phyloP scores from a whole-genome alignment of 164 flowering plant species.

The Stephania yunnanensis region DNA sequence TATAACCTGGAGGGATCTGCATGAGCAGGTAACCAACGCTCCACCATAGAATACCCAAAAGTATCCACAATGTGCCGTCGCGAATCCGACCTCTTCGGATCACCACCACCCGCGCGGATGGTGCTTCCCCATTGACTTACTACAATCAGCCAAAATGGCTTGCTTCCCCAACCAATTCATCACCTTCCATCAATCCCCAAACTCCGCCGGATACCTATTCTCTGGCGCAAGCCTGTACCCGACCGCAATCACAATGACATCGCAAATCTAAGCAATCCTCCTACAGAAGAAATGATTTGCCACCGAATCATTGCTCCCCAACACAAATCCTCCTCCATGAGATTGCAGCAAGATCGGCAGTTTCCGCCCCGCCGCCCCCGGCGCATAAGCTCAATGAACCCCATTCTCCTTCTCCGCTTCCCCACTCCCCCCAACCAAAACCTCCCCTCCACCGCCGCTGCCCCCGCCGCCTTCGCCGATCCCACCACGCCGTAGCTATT shows the following conservation, averaged over 20 bases:
- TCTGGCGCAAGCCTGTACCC: constrained; percentile 88
- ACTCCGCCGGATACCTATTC: constrained; percentile 66
- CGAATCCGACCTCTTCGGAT: constrained; percentile 48
- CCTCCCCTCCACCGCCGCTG: constrained; percentile 12
- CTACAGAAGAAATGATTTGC: constrained; percentile 75
- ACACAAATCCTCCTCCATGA: constrained; percentile 79
- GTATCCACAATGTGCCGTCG: constrained; percentile 60
- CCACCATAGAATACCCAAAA: constrained; percentile 91
- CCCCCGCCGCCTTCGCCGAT: constrained; percentile 3
- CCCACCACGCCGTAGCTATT: constrained; percentile 34
- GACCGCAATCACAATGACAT: constrained; percentile 73
- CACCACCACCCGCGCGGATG: constrained; percentile 24
- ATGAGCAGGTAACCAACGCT: constrained; percentile 98
- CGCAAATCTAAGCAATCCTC: constrained; percentile 66
- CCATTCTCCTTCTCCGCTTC: constrained; percentile 27
- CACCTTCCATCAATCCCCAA: constrained; percentile 79
- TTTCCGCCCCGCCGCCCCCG: constrained; percentile 27
- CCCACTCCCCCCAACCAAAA: constrained; percentile 20
- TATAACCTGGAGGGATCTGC: constrained; percentile 89
- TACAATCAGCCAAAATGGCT: constrained; percentile 68
- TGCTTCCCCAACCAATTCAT: constrained; percentile 79
- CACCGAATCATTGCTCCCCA: constrained; percentile 63
- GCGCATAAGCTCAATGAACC: constrained; percentile 46
- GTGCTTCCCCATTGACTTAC: constrained; percentile 41
- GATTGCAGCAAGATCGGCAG: constrained; percentile 74